phyloP scores from a whole-genome alignment of 331 rosid species.

The Quercus phellos region DNA sequence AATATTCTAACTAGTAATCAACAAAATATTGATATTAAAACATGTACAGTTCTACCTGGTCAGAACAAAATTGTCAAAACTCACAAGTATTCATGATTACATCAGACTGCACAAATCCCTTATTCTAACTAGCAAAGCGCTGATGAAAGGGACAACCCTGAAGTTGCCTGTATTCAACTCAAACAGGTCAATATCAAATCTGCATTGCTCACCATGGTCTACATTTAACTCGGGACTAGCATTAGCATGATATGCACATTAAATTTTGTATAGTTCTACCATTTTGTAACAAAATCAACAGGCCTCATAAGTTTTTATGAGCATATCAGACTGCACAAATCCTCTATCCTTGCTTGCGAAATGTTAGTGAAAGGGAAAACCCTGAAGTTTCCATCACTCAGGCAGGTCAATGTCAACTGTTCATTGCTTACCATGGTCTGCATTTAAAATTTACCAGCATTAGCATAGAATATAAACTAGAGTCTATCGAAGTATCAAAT shows the following conservation, averaged over 20 bases:
- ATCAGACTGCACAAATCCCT: constrained; percentile 67
- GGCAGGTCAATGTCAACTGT: constrained; percentile 84
- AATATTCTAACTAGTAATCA: not conserved
- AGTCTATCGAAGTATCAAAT: not conserved
- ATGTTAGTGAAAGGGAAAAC: constrained; percentile 71
- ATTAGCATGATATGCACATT: constrained; percentile 7
- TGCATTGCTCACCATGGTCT: constrained; percentile 74
- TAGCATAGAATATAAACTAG: constrained; percentile 14
- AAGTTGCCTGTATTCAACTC: constrained; percentile 56
- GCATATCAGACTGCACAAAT: constrained; percentile 76
- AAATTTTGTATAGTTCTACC: not conserved
- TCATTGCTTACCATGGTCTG: constrained; percentile 85
- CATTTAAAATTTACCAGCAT: constrained; percentile 36
- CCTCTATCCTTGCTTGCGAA: constrained; percentile 59
- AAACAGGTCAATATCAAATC: constrained; percentile 79
- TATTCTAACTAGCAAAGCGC: constrained; percentile 55
- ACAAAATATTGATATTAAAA: not conserved
- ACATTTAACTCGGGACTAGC: constrained; percentile 37
- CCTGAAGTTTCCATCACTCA: constrained; percentile 68
- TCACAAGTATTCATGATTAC: constrained; percentile 37
- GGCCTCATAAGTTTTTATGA: constrained; percentile 19
- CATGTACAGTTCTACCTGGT: not conserved
- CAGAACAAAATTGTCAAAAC: not conserved
- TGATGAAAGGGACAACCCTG: constrained; percentile 67
- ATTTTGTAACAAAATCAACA: not conserved